Conservation (phyloP, 1,284 basidiomycete species). For the Cerioporus squamosus region DNA sequence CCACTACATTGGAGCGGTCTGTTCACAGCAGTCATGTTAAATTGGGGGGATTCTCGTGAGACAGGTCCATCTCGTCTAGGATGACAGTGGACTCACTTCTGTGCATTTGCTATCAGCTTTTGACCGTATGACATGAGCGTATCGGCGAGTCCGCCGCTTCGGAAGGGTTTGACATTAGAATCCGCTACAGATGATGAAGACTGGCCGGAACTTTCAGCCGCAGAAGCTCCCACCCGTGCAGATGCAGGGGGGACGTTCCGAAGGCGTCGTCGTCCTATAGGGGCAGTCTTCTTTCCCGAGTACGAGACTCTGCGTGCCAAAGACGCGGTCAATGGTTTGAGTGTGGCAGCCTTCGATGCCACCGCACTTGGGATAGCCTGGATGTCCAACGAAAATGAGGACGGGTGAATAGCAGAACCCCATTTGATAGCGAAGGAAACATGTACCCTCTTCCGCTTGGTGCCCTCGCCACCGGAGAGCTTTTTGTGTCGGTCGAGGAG, state of each 20-base stretch:
- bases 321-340: conserved; percentile 19
- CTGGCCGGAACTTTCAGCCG: not conserved
- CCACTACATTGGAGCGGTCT: not conserved
- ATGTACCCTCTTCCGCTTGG: conserved; percentile 21
- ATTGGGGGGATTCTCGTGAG: no score
- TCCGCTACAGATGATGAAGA: conserved; percentile 1
- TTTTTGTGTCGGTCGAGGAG: conserved; percentile 12
- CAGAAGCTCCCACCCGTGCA: no score
- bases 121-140: conserved; percentile 30
- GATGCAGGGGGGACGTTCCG: not conserved
- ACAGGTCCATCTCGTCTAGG: no score
- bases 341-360: conserved; percentile 25
- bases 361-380: conserved; percentile 15
- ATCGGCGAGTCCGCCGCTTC: conserved; percentile 25
- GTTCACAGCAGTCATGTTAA: not conserved
- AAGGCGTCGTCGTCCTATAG: conserved; percentile 13
- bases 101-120: conserved; percentile 14
- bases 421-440: conserved; percentile 1
- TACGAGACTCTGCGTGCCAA: conserved; percentile 19
- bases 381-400: no score
- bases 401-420: not conserved
- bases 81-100: conserved; percentile 16
- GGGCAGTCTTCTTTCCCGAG: conserved; percentile 13
- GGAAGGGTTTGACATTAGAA: conserved; percentile 10
- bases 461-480: conserved; percentile 14